Evolutionary conservation across 179 eudicot genomes (phyloP).

Genomic region (Beta corolliflora): DNA sequence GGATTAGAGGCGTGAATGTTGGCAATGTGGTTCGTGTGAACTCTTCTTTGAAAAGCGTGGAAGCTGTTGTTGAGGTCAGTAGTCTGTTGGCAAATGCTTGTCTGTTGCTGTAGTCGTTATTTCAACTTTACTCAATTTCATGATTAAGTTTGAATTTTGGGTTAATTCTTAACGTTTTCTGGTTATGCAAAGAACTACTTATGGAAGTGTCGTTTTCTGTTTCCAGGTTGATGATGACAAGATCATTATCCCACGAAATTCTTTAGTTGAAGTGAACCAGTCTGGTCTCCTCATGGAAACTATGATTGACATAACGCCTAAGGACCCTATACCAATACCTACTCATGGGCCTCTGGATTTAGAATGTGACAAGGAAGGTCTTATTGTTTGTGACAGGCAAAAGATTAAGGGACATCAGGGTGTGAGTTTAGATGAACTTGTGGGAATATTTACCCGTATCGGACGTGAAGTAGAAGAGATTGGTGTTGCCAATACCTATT

Average conservation of each 20-base stretch:
- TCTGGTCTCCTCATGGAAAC: conserved; percentile 98
- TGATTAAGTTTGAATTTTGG: not conserved
- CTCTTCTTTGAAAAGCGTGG: conserved; percentile 69
- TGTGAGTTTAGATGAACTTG: conserved; percentile 89
- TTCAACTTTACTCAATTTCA: not conserved
- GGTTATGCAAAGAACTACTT: not conserved
- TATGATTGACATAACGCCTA: conserved; percentile 84
- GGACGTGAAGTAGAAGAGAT: conserved; percentile 87
- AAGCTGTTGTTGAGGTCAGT: conserved; percentile 84
- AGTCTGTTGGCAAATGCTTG: conserved; percentile 1
- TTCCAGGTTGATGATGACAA: conserved; percentile 89
- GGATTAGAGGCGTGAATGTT: conserved; percentile 86
- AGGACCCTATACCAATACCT: conserved; percentile 77
- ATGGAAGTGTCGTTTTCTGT: not conserved
- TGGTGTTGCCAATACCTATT: conserved; percentile 70
- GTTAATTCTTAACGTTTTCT: not conserved
- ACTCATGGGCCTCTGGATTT: conserved; percentile 75
- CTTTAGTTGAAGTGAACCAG: conserved; percentile 88
- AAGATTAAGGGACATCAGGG: conserved; percentile 77
- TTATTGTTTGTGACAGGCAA: conserved; percentile 84
- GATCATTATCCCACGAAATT: conserved; percentile 76
- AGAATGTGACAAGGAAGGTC: conserved; percentile 70
- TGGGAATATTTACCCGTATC: conserved; percentile 86
- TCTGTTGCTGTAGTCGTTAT: not conserved
- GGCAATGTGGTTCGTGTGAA: conserved; percentile 82